Conservation (phyloP, 1,139 yeast species). For the Ogataea hybrid region DNA sequence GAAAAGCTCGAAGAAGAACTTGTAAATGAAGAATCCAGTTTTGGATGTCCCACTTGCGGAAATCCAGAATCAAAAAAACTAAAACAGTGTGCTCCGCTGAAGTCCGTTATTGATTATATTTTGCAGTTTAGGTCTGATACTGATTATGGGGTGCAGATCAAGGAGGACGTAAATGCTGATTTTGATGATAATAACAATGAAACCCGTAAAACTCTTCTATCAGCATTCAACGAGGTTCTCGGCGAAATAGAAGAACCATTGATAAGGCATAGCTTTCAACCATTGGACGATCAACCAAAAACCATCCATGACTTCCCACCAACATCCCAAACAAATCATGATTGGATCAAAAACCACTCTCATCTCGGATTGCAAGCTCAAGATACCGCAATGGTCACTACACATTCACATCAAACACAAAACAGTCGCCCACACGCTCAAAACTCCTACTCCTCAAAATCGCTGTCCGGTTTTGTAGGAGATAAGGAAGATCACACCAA, state of each 20-base stretch:
- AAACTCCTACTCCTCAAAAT: too few species aligned
- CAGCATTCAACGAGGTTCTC: constrained; percentile 35
- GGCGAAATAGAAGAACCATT: constrained; percentile 20
- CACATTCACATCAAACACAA: too few species aligned
- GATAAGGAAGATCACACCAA: too few species aligned
- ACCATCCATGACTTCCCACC: too few species aligned
- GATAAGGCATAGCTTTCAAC: too few species aligned
- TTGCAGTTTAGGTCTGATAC: not conserved
- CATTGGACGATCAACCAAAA: too few species aligned
- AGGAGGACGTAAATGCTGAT: not conserved
- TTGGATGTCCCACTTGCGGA: constrained; percentile 51
- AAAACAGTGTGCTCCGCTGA: not conserved
- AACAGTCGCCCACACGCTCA: too few species aligned
- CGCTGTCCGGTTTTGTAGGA: too few species aligned
- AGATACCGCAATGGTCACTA: too few species aligned
- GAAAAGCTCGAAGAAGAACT: constrained; percentile 36
- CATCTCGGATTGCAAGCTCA: too few species aligned
- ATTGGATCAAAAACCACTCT: too few species aligned
- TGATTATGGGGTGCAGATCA: constrained; percentile 13
- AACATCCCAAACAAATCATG: too few species aligned
- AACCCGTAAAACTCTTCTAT: constrained; percentile 20
- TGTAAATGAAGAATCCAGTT: constrained; percentile 9
- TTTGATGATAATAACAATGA: constrained; percentile 1
- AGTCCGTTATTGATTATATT: not conserved
- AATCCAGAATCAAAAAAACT: not conserved